These are phyloP conservation scores for Cladophialophora chaetospira DNA, from an alignment of 2,329 filamentous ascomycete genomes.

Conservation along the genomic window DNA sequence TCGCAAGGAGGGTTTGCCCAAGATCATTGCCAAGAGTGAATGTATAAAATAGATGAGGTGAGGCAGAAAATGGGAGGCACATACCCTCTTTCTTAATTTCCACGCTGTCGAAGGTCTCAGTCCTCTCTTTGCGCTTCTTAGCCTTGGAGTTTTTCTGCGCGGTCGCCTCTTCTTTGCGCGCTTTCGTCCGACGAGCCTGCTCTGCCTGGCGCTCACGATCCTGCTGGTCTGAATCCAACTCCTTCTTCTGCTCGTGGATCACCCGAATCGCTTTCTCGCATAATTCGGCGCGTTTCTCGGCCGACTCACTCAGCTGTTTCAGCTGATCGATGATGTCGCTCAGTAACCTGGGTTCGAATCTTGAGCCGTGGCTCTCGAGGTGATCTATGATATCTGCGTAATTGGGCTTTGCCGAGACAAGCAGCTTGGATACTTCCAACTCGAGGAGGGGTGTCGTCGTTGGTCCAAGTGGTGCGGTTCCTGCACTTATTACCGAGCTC, in stretches of 20 bases:
- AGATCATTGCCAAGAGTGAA: background rate
- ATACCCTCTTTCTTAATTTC: slow-evolving; percentile 60
- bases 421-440: slow-evolving; percentile 52
- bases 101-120: slow-evolving; percentile 56
- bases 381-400: slow-evolving; percentile 62
- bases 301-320: slow-evolving; percentile 58
- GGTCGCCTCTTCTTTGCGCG: slow-evolving; percentile 47
- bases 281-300: slow-evolving; percentile 58
- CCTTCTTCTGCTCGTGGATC: slow-evolving; percentile 60
- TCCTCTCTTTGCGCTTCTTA: slow-evolving; percentile 76
- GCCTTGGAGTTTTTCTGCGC: slow-evolving; percentile 62
- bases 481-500: slow-evolving; percentile 55
- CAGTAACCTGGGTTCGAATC: slow-evolving; percentile 51
- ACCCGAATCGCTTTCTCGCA: slow-evolving; percentile 64
- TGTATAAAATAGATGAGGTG: background rate
- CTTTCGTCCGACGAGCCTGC: slow-evolving; percentile 48
- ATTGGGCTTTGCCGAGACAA: slow-evolving; percentile 51
- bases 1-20: slow-evolving; percentile 4
- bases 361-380: slow-evolving; percentile 50
- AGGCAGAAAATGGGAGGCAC: slow-evolving; percentile 29
- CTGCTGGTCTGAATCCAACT: slow-evolving; percentile 55
- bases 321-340: slow-evolving; percentile 57
- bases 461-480: slow-evolving; percentile 40
- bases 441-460: slow-evolving; percentile 57
- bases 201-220: slow-evolving; percentile 55